phyloP scores from a whole-genome alignment of 371 early-diverging fungal species.

The Entomophthora muscae region DNA sequence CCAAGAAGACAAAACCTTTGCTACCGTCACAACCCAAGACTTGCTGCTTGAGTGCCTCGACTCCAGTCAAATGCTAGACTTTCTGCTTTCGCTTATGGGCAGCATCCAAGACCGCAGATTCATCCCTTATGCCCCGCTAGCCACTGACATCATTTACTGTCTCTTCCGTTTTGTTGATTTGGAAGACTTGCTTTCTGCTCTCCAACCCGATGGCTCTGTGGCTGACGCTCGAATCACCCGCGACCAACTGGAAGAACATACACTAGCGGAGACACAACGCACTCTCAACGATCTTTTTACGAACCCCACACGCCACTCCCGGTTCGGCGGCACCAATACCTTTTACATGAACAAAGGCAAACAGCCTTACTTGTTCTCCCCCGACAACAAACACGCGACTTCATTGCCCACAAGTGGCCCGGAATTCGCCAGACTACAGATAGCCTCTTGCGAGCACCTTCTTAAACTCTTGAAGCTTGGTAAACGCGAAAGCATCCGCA shows the following conservation, averaged over 20 bases:
- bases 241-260: not conserved
- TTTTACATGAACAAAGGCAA: not conserved
- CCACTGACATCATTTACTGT: not conserved
- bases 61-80: no score
- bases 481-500: no score
- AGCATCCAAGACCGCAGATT: no score
- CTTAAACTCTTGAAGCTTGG: no score
- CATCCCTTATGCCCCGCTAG: not conserved
- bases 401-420: no score
- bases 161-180: not conserved
- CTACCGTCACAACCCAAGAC: no score
- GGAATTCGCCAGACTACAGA: not conserved
- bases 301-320: not conserved
- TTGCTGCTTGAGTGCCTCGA: no score
- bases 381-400: no score
- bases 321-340: constrained; percentile 3
- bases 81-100: no score
- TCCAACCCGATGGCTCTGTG: not conserved
- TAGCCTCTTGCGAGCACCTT: no score
- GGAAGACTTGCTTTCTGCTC: not conserved
- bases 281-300: not conserved
- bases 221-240: not conserved
- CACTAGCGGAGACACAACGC: not conserved
- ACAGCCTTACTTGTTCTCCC: not conserved
- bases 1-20: no score